phyloP scores from a whole-genome alignment of 257 asterid genomes.

The Solanum dulcamara region DNA sequence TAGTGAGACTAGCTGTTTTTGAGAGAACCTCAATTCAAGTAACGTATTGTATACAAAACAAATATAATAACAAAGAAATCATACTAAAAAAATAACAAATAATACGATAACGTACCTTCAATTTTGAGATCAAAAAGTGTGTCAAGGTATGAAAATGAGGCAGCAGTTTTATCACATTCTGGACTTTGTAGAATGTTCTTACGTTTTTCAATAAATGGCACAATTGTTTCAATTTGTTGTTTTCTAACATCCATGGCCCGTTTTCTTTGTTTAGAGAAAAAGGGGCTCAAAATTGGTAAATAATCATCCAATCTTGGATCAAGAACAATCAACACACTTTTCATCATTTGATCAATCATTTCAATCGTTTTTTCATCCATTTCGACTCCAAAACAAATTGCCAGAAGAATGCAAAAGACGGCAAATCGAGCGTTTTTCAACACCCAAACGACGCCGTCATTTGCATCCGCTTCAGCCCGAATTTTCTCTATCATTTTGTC shows the following conservation, averaged over 20 bases:
- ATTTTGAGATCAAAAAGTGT: constrained; percentile 63
- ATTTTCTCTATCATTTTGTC: constrained; percentile 48
- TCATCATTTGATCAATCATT: constrained; percentile 52
- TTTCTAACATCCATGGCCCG: constrained; percentile 51
- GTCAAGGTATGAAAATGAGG: constrained; percentile 68
- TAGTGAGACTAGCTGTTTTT: not conserved
- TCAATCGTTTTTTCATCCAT: constrained; percentile 65
- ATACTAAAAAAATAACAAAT: not conserved
- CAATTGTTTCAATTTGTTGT: constrained; percentile 53
- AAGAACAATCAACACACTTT: constrained; percentile 45
- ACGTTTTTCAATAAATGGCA: constrained; percentile 59
- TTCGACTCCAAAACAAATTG: constrained; percentile 80
- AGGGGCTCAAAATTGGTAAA: constrained; percentile 55
- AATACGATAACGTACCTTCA: constrained; percentile 20
- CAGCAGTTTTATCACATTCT: constrained; percentile 39
- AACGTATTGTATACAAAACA: not conserved
- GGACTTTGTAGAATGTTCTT: constrained; percentile 37
- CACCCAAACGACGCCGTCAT: constrained; percentile 60
- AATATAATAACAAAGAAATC: not conserved
- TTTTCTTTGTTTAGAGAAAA: constrained; percentile 64
- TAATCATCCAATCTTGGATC: constrained; percentile 83
- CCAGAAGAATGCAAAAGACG: constrained; percentile 44
- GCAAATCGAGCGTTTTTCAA: constrained; percentile 66
- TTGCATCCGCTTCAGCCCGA: constrained; percentile 39
- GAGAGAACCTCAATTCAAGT: not conserved